A percentile compares a stretch with the other conserved stretches of the same genome.
Evolutionary conservation across 345 rosid genomes (phyloP).

Genomic region (Syzygium aqueum): DNA sequence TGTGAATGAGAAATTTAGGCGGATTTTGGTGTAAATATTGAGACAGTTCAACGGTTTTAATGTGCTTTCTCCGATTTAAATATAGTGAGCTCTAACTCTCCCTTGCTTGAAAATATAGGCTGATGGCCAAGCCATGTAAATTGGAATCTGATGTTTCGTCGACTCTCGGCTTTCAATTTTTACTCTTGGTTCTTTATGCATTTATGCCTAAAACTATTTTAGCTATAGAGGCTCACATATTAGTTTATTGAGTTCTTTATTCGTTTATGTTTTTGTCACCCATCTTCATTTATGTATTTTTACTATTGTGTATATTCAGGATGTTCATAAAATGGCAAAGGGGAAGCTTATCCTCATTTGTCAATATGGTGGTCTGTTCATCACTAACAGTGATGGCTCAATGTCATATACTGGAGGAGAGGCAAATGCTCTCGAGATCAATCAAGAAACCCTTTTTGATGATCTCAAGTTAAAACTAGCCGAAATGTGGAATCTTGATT

Average conservation of each 20-base stretch:
- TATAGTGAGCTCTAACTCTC: neutral
- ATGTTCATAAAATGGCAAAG: conserved; percentile 42
- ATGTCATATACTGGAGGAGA: conserved; percentile 72
- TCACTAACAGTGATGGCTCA: conserved; percentile 52
- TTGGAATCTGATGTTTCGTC: neutral
- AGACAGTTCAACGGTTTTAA: neutral
- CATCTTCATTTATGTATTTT: conserved; percentile 12
- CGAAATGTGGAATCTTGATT: conserved; percentile 55
- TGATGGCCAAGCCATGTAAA: neutral
- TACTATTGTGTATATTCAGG: neutral
- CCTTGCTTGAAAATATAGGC: neutral
- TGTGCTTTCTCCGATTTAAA: neutral
- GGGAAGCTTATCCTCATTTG: conserved; percentile 86
- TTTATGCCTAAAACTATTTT: neutral
- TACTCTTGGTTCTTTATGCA: neutral
- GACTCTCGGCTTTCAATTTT: neutral
- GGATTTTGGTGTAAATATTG: neutral
- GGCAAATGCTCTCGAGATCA: conserved; percentile 74
- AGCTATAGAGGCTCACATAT: neutral
- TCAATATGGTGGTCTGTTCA: conserved; percentile 74
- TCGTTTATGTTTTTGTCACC: neutral
- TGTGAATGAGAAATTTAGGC: neutral
- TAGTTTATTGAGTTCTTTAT: neutral
- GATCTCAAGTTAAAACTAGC: conserved; percentile 72
- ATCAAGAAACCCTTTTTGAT: conserved; percentile 50